Evolutionary conservation across 116 monocot genomes (phyloP).

Genomic region (Thalassia testudinum): DNA sequence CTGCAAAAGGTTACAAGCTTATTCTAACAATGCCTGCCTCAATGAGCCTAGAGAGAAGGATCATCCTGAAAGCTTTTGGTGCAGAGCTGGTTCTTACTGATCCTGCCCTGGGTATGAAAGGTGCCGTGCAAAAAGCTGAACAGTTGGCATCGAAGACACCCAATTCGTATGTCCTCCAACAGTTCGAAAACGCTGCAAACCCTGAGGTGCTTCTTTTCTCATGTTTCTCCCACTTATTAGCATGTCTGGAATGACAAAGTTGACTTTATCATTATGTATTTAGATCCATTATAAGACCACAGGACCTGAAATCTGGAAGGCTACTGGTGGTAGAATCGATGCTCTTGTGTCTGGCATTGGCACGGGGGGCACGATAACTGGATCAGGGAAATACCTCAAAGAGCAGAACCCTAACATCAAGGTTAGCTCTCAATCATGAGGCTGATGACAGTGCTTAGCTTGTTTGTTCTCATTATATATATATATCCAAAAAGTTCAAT

Average conservation of each 20-base stretch:
- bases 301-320: slow-evolving; percentile 66
- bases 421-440: slow-evolving; percentile 11
- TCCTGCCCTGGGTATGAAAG: slow-evolving; percentile 39
- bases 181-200: slow-evolving; percentile 60
- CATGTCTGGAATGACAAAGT: too few species aligned
- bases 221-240: too few species aligned
- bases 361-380: slow-evolving; percentile 68
- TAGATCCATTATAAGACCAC: slow-evolving; percentile 74
- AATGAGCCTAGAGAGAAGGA: slow-evolving; percentile 58
- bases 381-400: slow-evolving; percentile 50
- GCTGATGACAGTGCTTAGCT: not conserved
- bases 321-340: slow-evolving; percentile 49
- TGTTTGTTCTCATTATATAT: too few species aligned
- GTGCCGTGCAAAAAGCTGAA: slow-evolving; percentile 41
- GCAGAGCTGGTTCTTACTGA: slow-evolving; percentile 55
- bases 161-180: slow-evolving; percentile 50
- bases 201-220: slow-evolving; percentile 21
- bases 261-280: not conserved
- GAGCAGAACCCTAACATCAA: slow-evolving; percentile 57
- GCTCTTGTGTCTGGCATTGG: slow-evolving; percentile 59
- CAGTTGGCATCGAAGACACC: slow-evolving; percentile 45
- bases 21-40: slow-evolving; percentile 53
- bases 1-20: slow-evolving; percentile 65
- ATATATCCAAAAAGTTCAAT: too few species aligned
- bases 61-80: slow-evolving; percentile 53